A percentile compares a stretch with the other conserved stretches of the same genome.
phyloP scores from a whole-genome alignment of 2,329 filamentous ascomycete genomes.

The Aaosphaeria pasadenensis region DNA sequence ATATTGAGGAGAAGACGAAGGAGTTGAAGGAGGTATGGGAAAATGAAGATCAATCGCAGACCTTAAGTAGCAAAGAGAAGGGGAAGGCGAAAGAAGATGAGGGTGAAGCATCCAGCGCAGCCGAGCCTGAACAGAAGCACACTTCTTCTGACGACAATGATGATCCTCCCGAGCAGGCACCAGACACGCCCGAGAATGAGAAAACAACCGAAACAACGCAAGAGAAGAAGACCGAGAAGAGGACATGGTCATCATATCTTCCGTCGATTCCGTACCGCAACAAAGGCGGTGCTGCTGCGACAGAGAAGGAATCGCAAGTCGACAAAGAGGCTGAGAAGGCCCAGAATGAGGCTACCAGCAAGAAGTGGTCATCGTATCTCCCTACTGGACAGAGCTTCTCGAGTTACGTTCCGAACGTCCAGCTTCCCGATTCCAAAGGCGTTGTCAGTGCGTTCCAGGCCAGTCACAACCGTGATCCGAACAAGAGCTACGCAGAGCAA shows the following conservation, averaged over 20 bases:
- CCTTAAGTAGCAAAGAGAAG: slow-evolving; percentile 1
- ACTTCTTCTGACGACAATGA: slow-evolving; percentile 7
- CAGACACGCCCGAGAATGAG: slow-evolving; percentile 21
- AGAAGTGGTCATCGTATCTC: slow-evolving; percentile 48
- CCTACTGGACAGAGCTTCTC: slow-evolving; percentile 48
- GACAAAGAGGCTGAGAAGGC: slow-evolving; percentile 27
- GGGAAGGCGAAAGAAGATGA: slow-evolving; percentile 2
- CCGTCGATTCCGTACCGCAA: slow-evolving; percentile 37
- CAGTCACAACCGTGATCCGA: slow-evolving; percentile 45
- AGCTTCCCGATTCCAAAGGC: slow-evolving; percentile 35
- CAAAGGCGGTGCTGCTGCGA: slow-evolving; percentile 13
- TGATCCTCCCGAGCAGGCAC: slow-evolving; percentile 29
- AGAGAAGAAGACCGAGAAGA: slow-evolving; percentile 18
- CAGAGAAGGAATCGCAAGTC: slow-evolving; percentile 16
- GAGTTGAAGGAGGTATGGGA: slow-evolving; percentile 14
- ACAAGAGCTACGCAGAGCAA: slow-evolving; percentile 49
- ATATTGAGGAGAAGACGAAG: slow-evolving; percentile 19
- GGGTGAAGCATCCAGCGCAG: slow-evolving; percentile 7
- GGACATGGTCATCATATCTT: slow-evolving; percentile 39
- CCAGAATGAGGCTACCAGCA: slow-evolving; percentile 32
- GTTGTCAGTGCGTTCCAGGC: slow-evolving; percentile 45
- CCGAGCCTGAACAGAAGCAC: slow-evolving; percentile 8
- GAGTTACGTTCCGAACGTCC: slow-evolving; percentile 44
- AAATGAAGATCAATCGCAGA: slow-evolving; percentile 5
- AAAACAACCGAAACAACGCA: slow-evolving; percentile 11